Conservation (phyloP, 768 basidiomycete species). For the Cantharellus cinnabarinus region DNA sequence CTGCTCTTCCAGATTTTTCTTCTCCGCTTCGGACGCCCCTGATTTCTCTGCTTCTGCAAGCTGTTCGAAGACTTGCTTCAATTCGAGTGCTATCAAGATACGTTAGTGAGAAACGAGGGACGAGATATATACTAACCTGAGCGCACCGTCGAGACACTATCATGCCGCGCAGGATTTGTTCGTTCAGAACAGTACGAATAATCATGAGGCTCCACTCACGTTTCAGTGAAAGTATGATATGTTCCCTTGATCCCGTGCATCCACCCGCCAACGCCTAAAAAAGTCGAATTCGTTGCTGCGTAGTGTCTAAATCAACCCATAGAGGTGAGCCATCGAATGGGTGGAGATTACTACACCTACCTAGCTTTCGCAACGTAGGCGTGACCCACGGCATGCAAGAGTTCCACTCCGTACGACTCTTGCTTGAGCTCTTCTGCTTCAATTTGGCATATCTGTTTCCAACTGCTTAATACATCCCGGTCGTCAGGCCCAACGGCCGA, state of each 20-base stretch:
- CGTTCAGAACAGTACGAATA: background rate
- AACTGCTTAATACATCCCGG: constrained; percentile 53
- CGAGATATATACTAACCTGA: constrained; percentile 16
- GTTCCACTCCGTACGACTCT: constrained; percentile 74
- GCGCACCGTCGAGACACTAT: constrained; percentile 62
- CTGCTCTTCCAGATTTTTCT: constrained; percentile 67
- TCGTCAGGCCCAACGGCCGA: constrained; percentile 38
- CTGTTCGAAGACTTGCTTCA: constrained; percentile 80
- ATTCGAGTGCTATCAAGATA: constrained; percentile 42
- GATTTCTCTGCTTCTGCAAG: constrained; percentile 78
- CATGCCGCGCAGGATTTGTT: background rate
- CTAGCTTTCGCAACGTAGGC: constrained; percentile 50
- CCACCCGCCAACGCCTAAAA: constrained; percentile 80
- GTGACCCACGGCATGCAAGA: constrained; percentile 71
- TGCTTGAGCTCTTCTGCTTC: constrained; percentile 71
- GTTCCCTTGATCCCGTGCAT: constrained; percentile 80
- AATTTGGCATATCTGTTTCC: constrained; percentile 54
- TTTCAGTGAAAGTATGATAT: constrained; percentile 86
- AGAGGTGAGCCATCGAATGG: background rate
- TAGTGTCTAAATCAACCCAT: constrained; percentile 28
- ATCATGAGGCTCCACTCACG: constrained; percentile 29
- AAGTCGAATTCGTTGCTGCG: constrained; percentile 46
- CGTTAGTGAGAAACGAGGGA: background rate
- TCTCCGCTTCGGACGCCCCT: constrained; percentile 61
- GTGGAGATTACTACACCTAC: constrained; percentile 3